Conservation (phyloP, 164 flowering plant genomes). For the Aristolochia contorta region DNA sequence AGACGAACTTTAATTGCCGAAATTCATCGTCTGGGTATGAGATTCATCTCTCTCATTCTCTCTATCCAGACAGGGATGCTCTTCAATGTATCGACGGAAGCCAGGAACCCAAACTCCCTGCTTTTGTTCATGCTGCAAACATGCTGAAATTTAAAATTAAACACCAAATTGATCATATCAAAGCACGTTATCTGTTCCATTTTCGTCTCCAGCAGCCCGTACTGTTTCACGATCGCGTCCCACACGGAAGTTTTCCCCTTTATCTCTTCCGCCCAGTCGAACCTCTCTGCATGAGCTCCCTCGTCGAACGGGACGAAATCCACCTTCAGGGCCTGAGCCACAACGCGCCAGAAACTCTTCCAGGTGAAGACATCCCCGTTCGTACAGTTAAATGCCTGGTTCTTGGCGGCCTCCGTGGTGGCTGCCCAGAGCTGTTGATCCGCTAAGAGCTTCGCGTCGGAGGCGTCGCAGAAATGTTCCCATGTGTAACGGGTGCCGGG, state of each 20-base stretch:
- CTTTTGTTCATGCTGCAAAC: constrained; percentile 20
- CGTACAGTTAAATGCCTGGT: constrained; percentile 27
- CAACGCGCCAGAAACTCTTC: constrained; percentile 13
- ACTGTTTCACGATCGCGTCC: constrained; percentile 12
- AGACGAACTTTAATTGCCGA: no score
- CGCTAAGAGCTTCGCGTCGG: constrained; percentile 20
- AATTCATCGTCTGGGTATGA: no score
- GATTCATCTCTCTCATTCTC: no score
- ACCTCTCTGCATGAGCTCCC: background rate
- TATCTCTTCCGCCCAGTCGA: constrained; percentile 9
- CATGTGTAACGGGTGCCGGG: constrained; percentile 23
- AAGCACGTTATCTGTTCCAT: background rate
- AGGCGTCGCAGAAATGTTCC: constrained; percentile 26
- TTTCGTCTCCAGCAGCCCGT: constrained; percentile 11
- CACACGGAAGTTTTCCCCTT: constrained; percentile 11
- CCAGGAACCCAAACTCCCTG: constrained; percentile 16
- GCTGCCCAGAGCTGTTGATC: constrained; percentile 32
- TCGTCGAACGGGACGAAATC: constrained; percentile 4
- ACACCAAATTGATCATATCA: constrained; percentile 3
- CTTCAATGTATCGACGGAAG: constrained; percentile 8
- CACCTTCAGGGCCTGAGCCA: constrained; percentile 8
- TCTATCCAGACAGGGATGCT: background rate
- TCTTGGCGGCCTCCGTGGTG: constrained; percentile 15
- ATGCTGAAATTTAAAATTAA: constrained; percentile 15
- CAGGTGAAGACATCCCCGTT: constrained; percentile 29